Percentiles rank a stretch among this genome's conserved stretches.
These are phyloP conservation scores for Polychytrium aggregatum DNA, from an alignment of 192 early-diverging fungal species.

Conservation along the genomic window DNA sequence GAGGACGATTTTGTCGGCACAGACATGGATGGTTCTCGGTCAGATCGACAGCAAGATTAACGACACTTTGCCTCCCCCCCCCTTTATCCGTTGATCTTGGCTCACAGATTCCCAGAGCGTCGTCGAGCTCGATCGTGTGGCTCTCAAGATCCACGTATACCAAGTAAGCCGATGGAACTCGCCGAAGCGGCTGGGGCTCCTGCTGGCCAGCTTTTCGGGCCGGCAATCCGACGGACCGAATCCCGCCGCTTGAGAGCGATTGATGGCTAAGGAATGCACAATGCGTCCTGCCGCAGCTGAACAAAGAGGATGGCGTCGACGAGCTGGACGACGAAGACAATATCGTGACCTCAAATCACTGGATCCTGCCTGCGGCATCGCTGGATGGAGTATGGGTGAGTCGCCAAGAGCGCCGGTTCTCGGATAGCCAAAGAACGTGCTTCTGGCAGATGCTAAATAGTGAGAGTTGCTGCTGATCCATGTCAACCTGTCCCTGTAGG, in stretches of 20 bases:
- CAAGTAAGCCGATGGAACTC: not conserved
- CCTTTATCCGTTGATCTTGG: not conserved
- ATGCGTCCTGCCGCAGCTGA: slow-evolving; percentile 12
- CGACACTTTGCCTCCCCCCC: too few species aligned
- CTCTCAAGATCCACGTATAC: not conserved
- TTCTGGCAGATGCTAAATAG: not conserved
- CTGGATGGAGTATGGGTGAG: slow-evolving; percentile 42
- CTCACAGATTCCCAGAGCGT: not conserved
- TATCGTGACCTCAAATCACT: slow-evolving; percentile 35
- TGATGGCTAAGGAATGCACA: not conserved
- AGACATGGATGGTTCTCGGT: not conserved
- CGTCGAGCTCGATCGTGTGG: not conserved
- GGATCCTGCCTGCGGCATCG: slow-evolving; percentile 28
- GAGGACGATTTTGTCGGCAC: not conserved
- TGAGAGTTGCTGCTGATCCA: not conserved
- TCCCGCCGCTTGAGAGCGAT: slow-evolving; percentile 12
- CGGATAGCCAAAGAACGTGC: not conserved
- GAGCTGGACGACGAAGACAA: slow-evolving; percentile 32
- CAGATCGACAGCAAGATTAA: too few species aligned
- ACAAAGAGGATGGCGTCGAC: slow-evolving; percentile 32
- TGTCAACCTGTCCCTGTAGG: too few species aligned
- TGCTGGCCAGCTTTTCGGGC: not conserved
- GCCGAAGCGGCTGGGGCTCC: not conserved
- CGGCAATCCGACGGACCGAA: not conserved
- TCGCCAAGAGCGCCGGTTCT: not conserved